phyloP scores from a whole-genome alignment of 2,329 filamentous ascomycete genomes.

The Chrysoporthe puriensis region DNA sequence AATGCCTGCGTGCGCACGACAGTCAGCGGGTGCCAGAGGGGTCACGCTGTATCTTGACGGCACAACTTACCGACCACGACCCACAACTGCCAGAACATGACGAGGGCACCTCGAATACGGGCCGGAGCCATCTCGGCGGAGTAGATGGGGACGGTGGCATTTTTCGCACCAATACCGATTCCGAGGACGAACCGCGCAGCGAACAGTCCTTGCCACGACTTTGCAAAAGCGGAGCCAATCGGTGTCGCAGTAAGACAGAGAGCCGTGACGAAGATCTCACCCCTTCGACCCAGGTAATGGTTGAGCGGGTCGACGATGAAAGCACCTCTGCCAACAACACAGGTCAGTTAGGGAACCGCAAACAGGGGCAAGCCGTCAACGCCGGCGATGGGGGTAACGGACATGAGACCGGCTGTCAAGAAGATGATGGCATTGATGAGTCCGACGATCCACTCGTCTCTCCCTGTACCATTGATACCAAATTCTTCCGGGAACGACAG shows the following conservation, averaged over 20 bases:
- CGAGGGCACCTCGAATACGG: conserved; percentile 26
- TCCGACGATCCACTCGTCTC: conserved; percentile 58
- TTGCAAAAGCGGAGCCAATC: conserved; percentile 71
- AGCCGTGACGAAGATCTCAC: conserved; percentile 76
- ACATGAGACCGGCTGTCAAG: conserved; percentile 62
- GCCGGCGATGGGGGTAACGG: conserved; percentile 49
- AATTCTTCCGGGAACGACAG: conserved; percentile 62
- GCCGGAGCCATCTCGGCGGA: conserved; percentile 28
- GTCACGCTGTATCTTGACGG: background rate
- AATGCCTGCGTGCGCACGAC: conserved; percentile 43
- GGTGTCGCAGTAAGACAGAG: conserved; percentile 72
- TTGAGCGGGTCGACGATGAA: conserved; percentile 58
- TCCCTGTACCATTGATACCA: conserved; percentile 45
- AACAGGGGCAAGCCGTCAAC: background rate
- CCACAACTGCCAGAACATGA: conserved; percentile 30
- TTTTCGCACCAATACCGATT: conserved; percentile 28
- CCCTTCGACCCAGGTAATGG: conserved; percentile 47
- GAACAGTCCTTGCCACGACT: conserved; percentile 74
- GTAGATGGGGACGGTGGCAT: conserved; percentile 27
- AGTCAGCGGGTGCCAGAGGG: background rate
- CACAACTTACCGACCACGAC: conserved; percentile 20
- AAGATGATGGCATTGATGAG: conserved; percentile 62
- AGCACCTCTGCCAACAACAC: conserved; percentile 37
- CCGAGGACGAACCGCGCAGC: conserved; percentile 60
- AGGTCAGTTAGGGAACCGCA: background rate